Evolutionary conservation across 2,329 filamentous ascomycete genomes (phyloP), one percentile per base, ranked within the genome.

Genomic region (Ophiostoma fasciatum): DNA sequence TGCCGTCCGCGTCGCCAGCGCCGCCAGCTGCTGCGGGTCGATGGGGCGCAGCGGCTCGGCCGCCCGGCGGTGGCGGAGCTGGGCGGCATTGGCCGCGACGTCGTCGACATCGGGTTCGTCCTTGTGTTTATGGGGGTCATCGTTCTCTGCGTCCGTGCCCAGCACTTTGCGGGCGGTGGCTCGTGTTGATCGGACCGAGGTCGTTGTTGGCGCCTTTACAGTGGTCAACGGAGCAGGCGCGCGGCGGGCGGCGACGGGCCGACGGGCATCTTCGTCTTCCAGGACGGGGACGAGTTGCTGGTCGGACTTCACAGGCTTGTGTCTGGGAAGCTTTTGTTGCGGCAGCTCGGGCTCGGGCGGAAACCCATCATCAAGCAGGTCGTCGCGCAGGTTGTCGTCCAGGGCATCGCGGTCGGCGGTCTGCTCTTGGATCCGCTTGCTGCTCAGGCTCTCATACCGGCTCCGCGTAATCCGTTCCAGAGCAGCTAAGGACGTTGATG

Each of bases 361-460:
- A 11, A 11, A 12, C 26, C 13, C 12, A 13, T 17, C 22, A 17
- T 15, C 23, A 2, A 23, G 4, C 4, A 15, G 17, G 7, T 29
- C 29, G 7, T 34, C 11, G 9, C 14, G 31, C 17, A 37, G 18
- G 12, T 36, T 35, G 23, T 20, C 7, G n/a, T 29, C 15, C 21
- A 19, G 15, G 6, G 32, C 25, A 2, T 10, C 23, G 23, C 23
- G 11, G 23, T 25, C n/a, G n/a, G n/a, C n/a, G n/a, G n/a, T n/a
- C n/a, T 25, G 23, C 23, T 31, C 29, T 21, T 7, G 21, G 13
- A 17, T 28, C 23, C 35, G 30, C 11, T 28, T 33, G 31, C 14
- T 35, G 23, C 37, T 33, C n/a, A 43, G 37, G 9, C 25, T 32
- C 30, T 44, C 42, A 30, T 42, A 38, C 2, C 39, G 38, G 25